Percentiles rank a stretch among this genome's conserved stretches.
Evolutionary conservation across 1,284 basidiomycete genomes (phyloP).

Genomic region (Tilletia horrida): DNA sequence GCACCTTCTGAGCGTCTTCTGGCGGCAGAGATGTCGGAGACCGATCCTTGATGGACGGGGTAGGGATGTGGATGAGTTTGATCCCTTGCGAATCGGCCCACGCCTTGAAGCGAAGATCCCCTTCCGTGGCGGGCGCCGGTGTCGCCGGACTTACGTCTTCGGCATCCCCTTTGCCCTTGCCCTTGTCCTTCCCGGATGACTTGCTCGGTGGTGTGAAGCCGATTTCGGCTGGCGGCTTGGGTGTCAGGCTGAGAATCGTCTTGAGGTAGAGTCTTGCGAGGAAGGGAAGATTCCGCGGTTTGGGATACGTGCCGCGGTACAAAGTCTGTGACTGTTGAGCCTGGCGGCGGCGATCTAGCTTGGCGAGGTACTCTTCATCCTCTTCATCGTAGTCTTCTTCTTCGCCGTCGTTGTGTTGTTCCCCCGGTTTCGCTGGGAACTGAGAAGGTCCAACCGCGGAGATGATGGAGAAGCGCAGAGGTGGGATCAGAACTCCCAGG

Average conservation of each 20-base stretch:
- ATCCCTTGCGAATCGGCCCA: constrained; percentile 35
- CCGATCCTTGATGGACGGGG: constrained; percentile 50
- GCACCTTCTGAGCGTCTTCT: constrained; percentile 42
- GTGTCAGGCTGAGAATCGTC: constrained; percentile 50
- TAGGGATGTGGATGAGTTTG: constrained; percentile 41
- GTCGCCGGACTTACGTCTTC: background rate
- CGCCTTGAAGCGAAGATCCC: constrained; percentile 19
- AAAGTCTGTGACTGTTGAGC: constrained; percentile 30
- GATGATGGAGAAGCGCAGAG: constrained; percentile 13
- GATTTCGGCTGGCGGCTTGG: constrained; percentile 41
- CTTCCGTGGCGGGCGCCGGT: background rate
- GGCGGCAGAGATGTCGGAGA: constrained; percentile 44
- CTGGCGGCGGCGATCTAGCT: background rate
- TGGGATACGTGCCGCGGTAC: constrained; percentile 52
- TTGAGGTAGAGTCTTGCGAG: constrained; percentile 44
- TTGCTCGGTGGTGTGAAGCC: constrained; percentile 3
- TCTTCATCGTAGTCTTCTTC: background rate
- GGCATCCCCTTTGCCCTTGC: background rate
- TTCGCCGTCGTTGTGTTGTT: background rate
- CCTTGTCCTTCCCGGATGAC: background rate
- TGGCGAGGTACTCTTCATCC: background rate
- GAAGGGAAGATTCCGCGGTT: constrained; percentile 45
- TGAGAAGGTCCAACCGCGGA: background rate
- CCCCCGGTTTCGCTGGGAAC: background rate
- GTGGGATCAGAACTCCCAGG: constrained; percentile 4